These are phyloP conservation scores for Tulasnella sp. DNA, from an alignment of 768 basidiomycete species.

Conservation along the genomic window DNA sequence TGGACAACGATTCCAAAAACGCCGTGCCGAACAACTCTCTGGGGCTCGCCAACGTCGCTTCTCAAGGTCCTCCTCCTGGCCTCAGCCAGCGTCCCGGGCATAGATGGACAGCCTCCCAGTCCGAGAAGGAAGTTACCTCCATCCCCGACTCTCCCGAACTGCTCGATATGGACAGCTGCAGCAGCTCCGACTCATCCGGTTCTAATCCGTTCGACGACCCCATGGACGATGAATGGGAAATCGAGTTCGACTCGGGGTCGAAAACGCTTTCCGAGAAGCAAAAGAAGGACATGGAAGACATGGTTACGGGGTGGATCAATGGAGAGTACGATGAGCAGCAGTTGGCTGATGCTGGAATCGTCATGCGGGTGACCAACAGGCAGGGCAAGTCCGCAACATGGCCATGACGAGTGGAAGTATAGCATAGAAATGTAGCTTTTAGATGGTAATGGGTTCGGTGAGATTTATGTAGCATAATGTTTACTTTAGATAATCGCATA, in stretches of 20 bases:
- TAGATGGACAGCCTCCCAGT: neutral
- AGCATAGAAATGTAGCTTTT: neutral
- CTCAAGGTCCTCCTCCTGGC: neutral
- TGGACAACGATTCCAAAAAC: neutral
- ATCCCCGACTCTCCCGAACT: neutral
- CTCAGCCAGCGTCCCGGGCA: neutral
- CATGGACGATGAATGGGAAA: neutral
- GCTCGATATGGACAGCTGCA: neutral
- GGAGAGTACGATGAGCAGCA: slow-evolving; percentile 4
- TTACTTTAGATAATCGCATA: neutral
- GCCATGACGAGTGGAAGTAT: neutral
- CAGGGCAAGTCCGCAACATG: neutral
- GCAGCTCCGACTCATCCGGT: neutral
- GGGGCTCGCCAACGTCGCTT: neutral
- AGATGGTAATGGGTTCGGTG: neutral
- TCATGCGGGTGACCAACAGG: neutral
- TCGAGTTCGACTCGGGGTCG: neutral
- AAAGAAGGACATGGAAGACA: neutral
- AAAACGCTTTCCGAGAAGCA: neutral
- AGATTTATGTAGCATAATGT: neutral
- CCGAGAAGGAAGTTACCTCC: neutral
- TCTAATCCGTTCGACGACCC: slow-evolving; percentile 3
- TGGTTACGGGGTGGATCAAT: slow-evolving; percentile 9
- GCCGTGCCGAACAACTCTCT: slow-evolving; percentile 1
- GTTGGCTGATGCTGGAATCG: slow-evolving; percentile 2